Percentiles rank a stretch among this genome's conserved stretches.
Evolutionary conservation across 2,329 filamentous ascomycete genomes (phyloP).

Genomic region (Pseudonectria foliicola): DNA sequence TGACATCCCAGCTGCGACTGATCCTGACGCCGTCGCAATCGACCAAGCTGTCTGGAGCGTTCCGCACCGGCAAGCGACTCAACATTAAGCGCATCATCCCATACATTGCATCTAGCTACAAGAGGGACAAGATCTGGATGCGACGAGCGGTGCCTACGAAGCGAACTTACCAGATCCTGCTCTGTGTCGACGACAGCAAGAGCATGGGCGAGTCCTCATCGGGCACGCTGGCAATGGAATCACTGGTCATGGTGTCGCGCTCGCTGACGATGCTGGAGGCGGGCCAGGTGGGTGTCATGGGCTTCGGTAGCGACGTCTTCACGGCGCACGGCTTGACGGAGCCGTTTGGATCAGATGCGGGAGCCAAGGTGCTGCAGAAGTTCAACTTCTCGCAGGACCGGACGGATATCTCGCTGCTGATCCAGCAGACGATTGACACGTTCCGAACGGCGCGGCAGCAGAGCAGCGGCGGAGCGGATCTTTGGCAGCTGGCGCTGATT

Average conservation of each 20-base stretch:
- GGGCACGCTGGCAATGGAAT: slow-evolving; percentile 81
- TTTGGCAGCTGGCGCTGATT: slow-evolving; percentile 93
- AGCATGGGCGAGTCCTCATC: slow-evolving; percentile 81
- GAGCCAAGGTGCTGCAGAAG: slow-evolving; percentile 73
- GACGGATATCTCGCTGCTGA: slow-evolving; percentile 76
- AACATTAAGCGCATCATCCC: slow-evolving; percentile 99
- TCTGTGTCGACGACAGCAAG: slow-evolving; percentile 92
- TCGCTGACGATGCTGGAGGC: slow-evolving; percentile 88
- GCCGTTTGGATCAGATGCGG: slow-evolving; percentile 69
- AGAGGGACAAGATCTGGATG: slow-evolving; percentile 99
- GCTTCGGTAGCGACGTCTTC: slow-evolving; percentile 78
- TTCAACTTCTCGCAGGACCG: slow-evolving; percentile 81
- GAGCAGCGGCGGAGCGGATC: slow-evolving; percentile 52
- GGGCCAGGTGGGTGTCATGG: slow-evolving; percentile 84
- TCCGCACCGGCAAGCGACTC: slow-evolving; percentile 93
- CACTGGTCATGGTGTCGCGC: slow-evolving; percentile 82
- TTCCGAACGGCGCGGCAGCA: slow-evolving; percentile 71
- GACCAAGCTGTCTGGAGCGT: slow-evolving; percentile 93
- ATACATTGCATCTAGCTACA: slow-evolving; percentile 96
- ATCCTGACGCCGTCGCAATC: slow-evolving; percentile 92
- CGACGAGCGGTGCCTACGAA: slow-evolving; percentile 85
- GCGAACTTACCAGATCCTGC: slow-evolving; percentile 91
- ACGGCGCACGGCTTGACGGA: slow-evolving; percentile 80
- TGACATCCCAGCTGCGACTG: slow-evolving; percentile 91
- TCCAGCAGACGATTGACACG: slow-evolving; percentile 69